These are phyloP conservation scores for Heterococcus sp. DNA, from an alignment of 108 stramenopile genomes.

Conservation along the genomic window DNA sequence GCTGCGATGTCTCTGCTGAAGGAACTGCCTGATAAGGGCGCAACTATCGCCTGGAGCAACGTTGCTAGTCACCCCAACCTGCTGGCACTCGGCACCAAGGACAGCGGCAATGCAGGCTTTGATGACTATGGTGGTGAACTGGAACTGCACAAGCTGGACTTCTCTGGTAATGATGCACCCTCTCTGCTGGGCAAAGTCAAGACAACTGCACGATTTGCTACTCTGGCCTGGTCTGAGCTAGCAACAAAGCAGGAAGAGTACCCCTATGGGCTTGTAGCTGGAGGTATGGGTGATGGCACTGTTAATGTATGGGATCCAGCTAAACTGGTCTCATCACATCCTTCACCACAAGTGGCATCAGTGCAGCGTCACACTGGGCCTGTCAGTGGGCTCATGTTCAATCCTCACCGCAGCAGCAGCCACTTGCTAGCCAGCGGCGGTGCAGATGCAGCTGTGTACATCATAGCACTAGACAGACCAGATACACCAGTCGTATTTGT, in stretches of 20 bases:
- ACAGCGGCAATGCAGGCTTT: conserved; percentile 65
- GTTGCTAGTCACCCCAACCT: conserved; percentile 48
- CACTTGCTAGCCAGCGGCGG: conserved; percentile 79
- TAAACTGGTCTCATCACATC: conserved; percentile 55
- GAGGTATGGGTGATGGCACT: conserved; percentile 91
- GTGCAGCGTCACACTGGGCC: conserved; percentile 61
- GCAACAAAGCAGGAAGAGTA: conserved; percentile 43
- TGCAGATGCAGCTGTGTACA: conserved; percentile 69
- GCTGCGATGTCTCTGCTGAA: conserved; percentile 59
- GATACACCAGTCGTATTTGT: conserved; percentile 53
- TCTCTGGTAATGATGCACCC: conserved; percentile 50
- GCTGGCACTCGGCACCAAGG: conserved; percentile 59
- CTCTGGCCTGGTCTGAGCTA: conserved; percentile 55
- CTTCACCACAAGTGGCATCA: conserved; percentile 57
- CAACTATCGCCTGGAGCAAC: conserved; percentile 58
- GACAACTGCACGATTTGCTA: conserved; percentile 54
- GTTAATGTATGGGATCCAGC: conserved; percentile 83
- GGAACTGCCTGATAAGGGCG: conserved; percentile 59
- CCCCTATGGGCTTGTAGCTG: conserved; percentile 76
- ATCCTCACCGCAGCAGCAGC: conserved; percentile 68
- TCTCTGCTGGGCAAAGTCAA: conserved; percentile 68
- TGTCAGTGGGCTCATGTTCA: conserved; percentile 79
- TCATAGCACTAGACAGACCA: conserved; percentile 61
- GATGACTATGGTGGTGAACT: conserved; percentile 91
- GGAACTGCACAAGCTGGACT: conserved; percentile 75